These are phyloP conservation scores for Sarocladium kiliense DNA, from an alignment of 2,329 filamentous ascomycete genomes.

Conservation along the genomic window DNA sequence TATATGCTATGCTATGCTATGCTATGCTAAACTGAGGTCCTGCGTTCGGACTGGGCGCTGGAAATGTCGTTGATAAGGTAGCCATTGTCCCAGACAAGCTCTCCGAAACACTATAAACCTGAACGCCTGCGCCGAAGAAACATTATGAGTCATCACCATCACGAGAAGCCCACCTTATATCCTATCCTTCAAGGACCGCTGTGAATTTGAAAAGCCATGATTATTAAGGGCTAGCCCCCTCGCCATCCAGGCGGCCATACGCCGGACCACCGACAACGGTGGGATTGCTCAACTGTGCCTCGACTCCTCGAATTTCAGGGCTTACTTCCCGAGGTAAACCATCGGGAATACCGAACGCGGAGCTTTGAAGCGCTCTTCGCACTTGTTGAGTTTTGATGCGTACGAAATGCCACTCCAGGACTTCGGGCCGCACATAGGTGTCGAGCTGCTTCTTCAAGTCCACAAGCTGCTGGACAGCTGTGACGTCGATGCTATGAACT, in stretches of 20 bases:
- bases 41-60: background rate
- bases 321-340: background rate
- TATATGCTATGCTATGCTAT: background rate
- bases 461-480: slow-evolving; percentile 86
- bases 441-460: slow-evolving; percentile 94
- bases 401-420: slow-evolving; percentile 95
- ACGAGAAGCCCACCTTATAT: too few species aligned
- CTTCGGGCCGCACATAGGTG: slow-evolving; percentile 71
- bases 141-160: too few species aligned
- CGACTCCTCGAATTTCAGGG: background rate
- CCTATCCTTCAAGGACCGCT: too few species aligned
- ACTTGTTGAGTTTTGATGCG: slow-evolving; percentile 68
- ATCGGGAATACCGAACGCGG: background rate
- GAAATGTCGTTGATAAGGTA: too few species aligned
- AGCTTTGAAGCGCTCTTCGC: slow-evolving; percentile 22
- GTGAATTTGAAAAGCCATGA: too few species aligned
- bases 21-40: background rate
- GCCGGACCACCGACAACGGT: too few species aligned
- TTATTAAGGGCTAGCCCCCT: too few species aligned
- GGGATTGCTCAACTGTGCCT: background rate
- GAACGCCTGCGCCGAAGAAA: background rate
- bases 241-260: too few species aligned
- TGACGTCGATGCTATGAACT: slow-evolving; percentile 91
- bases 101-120: too few species aligned
- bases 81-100: too few species aligned